Base-by-base conservation (phyloP, 345 rosid genomes). In the Streptanthus diversifolius region DNA sequence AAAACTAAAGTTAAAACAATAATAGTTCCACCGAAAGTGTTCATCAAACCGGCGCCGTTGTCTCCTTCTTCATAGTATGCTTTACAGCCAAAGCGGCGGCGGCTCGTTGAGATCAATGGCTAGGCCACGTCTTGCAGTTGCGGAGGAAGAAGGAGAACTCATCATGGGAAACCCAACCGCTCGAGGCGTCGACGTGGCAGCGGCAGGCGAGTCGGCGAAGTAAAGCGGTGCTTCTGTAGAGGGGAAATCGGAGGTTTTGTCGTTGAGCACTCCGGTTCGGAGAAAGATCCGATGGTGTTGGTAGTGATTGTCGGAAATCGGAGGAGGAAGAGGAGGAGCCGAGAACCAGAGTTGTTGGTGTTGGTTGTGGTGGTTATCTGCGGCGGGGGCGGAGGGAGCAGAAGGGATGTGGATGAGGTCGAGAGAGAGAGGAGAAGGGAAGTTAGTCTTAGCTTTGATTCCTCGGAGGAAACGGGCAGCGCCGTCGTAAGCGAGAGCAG, bases 81-180 rank as follows among this genome's bases (percentile, higher is more conserved):
- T 55, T 86, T 80, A 92, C 35, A 88, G 87, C 96, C 97, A 89
- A 75, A 86, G 49, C 7, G 97, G 98, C 32, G 98, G 98, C 0
- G 98, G 98, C 80, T 93, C 97, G 80, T 93, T 93, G 80, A 93
- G 86, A 70, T 91, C 98, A 32, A 93, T 87, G 19, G 96, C 88
- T 79, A 91, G 66, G 13, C 96, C 98, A 29, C 92, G 93, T 60
- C 81, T 75, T 5, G 78, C 88, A 14, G 53, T 60, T 21, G 71
- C 69, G 1, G 66, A 61, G 14, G 80, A 40, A 70, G 76, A 29
- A 14, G 66, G 35, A 8, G 73, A 27, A 51, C 15, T 39, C 63
- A 32, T 41, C 18, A 70, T 12, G 3, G 77, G 73, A 58, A 77
- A 72, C 27, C 40, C 69, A 40, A 58, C 25, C 11, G 57, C 72